Conservation (phyloP, 2,329 filamentous ascomycete genomes). For the Onygenales sp. region DNA sequence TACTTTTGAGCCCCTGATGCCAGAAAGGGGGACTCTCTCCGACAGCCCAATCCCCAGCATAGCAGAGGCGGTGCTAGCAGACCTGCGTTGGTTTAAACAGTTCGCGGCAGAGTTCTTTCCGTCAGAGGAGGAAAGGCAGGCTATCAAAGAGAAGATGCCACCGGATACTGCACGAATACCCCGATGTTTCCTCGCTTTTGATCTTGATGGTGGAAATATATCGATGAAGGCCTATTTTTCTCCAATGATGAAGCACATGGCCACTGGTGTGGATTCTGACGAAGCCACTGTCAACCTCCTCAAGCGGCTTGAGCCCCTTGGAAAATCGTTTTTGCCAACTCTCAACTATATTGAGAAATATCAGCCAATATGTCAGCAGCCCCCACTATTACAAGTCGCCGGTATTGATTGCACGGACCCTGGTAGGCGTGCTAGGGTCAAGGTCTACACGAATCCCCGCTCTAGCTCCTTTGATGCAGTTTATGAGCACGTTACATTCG, state of each 20-base stretch:
- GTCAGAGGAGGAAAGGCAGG: background rate
- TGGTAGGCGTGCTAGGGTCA: background rate
- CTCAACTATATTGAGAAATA: too few relatives aligned
- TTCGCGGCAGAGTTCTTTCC: background rate
- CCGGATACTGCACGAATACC: background rate
- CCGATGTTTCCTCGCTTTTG: background rate
- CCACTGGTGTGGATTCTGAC: background rate
- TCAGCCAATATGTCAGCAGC: too few relatives aligned
- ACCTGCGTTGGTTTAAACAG: background rate
- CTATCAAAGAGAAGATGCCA: background rate
- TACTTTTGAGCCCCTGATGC: constrained; percentile 1
- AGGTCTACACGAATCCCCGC: background rate
- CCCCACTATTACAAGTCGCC: background rate
- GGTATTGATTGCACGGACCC: background rate
- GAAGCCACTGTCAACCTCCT: background rate
- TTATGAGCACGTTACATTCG: background rate
- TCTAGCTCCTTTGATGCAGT: background rate
- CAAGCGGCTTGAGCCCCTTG: background rate
- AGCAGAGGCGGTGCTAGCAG: background rate
- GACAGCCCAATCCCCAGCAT: background rate
- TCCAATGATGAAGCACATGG: background rate
- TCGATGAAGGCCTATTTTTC: background rate
- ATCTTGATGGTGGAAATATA: background rate
- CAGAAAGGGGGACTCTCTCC: background rate
- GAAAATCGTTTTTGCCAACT: background rate